Evolutionary conservation across 495 filamentous ascomycete genomes (phyloP).

Genomic region (Xylaria bambusicola): DNA sequence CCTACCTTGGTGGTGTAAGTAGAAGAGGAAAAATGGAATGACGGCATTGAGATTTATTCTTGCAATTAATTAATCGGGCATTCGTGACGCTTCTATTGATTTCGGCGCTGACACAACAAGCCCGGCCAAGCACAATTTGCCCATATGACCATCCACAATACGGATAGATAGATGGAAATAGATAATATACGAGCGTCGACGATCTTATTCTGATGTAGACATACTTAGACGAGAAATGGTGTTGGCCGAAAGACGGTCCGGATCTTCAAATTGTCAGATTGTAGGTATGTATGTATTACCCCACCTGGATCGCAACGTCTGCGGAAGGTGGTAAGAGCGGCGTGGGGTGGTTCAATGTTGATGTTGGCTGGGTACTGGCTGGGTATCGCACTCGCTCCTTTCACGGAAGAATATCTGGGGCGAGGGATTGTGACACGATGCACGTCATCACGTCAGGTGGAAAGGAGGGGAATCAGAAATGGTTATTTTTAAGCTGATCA

Average conservation of each 20-base stretch:
- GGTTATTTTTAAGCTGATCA: constrained; percentile 3
- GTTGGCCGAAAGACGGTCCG: too few species aligned
- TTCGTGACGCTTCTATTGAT: neutral
- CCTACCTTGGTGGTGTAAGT: too few species aligned
- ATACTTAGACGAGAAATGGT: too few species aligned
- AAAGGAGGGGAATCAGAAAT: neutral
- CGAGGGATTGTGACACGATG: constrained; percentile 14
- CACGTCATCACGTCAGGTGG: constrained; percentile 1
- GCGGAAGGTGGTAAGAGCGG: neutral
- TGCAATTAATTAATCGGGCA: neutral
- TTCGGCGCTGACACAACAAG: constrained; percentile 11
- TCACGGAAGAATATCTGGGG: constrained; percentile 5
- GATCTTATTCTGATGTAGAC: too few species aligned
- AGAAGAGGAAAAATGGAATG: neutral
- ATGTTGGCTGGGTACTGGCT: too few species aligned
- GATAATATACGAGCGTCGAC: too few species aligned
- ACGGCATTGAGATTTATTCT: neutral
- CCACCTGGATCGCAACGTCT: neutral
- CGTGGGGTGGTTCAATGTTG: too few species aligned
- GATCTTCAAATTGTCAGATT: too few species aligned
- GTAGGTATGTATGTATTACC: too few species aligned
- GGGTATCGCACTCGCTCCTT: neutral
- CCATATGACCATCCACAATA: too few species aligned
- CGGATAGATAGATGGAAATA: too few species aligned
- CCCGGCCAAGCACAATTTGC: too few species aligned